A percentile compares a stretch with the other conserved stretches of the same genome.
Conservation (phyloP, 2,329 filamentous ascomycete species). For the Alternaria sp. region DNA sequence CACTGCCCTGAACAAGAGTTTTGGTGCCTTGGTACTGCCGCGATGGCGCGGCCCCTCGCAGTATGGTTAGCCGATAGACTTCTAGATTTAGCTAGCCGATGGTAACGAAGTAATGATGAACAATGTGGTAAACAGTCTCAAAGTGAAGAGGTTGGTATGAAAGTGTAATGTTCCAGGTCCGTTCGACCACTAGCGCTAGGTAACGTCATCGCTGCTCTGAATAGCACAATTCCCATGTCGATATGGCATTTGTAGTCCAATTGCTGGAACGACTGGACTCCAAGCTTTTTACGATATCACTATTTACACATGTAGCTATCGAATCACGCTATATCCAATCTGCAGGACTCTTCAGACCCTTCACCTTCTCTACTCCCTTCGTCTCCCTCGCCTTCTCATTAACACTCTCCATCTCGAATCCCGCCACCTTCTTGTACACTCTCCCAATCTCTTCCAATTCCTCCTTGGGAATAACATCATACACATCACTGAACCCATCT, state of each 20-base stretch:
- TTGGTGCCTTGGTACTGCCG: constrained; percentile 15
- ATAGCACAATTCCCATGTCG: not conserved
- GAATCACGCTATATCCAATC: constrained; percentile 31
- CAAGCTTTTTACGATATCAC: not conserved
- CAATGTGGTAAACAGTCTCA: not conserved
- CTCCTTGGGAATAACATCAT: constrained; percentile 53
- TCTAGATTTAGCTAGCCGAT: constrained; percentile 1
- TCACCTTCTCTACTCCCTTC: constrained; percentile 31
- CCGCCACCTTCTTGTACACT: constrained; percentile 54
- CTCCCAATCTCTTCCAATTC: constrained; percentile 53
- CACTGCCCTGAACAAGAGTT: constrained; percentile 14
- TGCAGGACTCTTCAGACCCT: constrained; percentile 29
- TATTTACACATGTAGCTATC: not conserved
- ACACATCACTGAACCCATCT: constrained; percentile 51
- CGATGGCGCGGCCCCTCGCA: not conserved
- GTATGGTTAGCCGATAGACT: not conserved
- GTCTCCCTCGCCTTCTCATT: constrained; percentile 54
- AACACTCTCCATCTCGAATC: constrained; percentile 58
- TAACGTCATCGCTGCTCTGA: not conserved
- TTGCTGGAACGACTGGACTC: not conserved
- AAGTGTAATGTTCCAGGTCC: not conserved
- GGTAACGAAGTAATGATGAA: constrained; percentile 6
- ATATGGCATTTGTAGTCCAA: not conserved
- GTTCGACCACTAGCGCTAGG: not conserved
- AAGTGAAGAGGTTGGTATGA: not conserved